Evolutionary conservation across 805 yeast species (phyloP), one percentile per base, ranked within the genome.

Genomic region (Candida piceae): DNA sequence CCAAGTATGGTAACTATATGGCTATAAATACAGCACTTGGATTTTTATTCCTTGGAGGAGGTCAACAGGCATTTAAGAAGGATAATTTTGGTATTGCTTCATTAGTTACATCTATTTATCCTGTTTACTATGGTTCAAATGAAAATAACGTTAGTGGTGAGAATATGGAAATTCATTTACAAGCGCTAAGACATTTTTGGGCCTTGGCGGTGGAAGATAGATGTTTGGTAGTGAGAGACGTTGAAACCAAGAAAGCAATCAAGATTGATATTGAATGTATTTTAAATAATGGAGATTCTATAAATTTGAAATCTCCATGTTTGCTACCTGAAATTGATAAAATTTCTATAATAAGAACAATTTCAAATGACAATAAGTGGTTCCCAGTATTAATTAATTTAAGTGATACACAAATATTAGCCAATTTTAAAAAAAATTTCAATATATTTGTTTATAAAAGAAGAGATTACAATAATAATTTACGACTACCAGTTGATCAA

Each of bases 151-250:
- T 38, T 16, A 40, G 35, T n/a, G 45, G 48, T 20, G 54, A 54
- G 12, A 64, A 62, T n/a, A 64, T 68, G 30, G 77, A 74, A 35
- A 76, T 82, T 16, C 87, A 84, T 53, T 57, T 90, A 36, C 95
- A 87, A 56, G 96, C 94, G 2, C 62, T 88, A 25, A 69, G 95
- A 29, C 94, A 88, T 57, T 81, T 93, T 45, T 93, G 97, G 97
- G 82, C 88, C 1, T 61, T 93, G 42, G 75, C 94, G 0, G 81
- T 83, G 4, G 88, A 81, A 46, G 82, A 82, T 3, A 65, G 96
- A 40, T 87, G 96, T 55, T 62, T 93, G n/a, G 72, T 84, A 4
- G 70, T 82, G 1, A 69, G 93, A 39, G 87, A 88, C 53, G 78
- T 82, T 7, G 74, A 72, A 16, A 71, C 81, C 0, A 73, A 68